phyloP scores from a whole-genome alignment of 176 grass and related monocot genomes.

The Hyparrhenia diplandra region DNA sequence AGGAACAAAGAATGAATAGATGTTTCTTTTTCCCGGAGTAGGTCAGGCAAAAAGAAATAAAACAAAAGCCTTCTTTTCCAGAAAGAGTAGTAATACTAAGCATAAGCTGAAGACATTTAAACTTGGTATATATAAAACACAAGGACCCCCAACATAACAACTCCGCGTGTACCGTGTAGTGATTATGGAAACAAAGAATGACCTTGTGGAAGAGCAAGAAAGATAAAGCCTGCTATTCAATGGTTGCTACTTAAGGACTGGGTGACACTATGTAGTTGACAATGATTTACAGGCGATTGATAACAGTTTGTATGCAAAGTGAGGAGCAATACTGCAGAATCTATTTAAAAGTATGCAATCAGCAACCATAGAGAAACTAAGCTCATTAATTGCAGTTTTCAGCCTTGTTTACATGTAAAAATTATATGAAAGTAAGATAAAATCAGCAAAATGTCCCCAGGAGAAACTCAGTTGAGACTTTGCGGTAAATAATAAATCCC shows the following conservation, averaged over 20 bases:
- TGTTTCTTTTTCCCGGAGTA: background rate
- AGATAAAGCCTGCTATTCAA: background rate
- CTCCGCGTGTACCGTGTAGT: background rate
- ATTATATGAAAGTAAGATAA: constrained; percentile 3
- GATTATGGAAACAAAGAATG: constrained; percentile 2
- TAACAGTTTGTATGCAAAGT: background rate
- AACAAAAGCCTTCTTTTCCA: constrained; percentile 4
- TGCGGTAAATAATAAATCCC: constrained; percentile 1
- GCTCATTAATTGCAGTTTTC: background rate
- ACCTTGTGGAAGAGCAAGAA: background rate
- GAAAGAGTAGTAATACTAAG: constrained; percentile 13
- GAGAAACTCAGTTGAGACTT: background rate
- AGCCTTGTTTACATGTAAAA: background rate
- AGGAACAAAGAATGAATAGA: background rate
- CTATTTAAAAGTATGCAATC: constrained; percentile 15
- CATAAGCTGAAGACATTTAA: constrained; percentile 12
- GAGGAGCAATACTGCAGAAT: background rate
- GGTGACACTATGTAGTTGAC: background rate
- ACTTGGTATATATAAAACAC: background rate
- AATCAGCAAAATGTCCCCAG: background rate
- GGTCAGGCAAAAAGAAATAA: constrained; percentile 1
- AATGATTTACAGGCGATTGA: background rate
- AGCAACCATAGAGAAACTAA: constrained; percentile 8
- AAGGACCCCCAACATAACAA: background rate
- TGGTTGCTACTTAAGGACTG: background rate